A percentile compares a stretch with the other conserved stretches of the same genome.
phyloP scores from a whole-genome alignment of 805 yeast genomes.

The Pichia gijzeniarum region DNA sequence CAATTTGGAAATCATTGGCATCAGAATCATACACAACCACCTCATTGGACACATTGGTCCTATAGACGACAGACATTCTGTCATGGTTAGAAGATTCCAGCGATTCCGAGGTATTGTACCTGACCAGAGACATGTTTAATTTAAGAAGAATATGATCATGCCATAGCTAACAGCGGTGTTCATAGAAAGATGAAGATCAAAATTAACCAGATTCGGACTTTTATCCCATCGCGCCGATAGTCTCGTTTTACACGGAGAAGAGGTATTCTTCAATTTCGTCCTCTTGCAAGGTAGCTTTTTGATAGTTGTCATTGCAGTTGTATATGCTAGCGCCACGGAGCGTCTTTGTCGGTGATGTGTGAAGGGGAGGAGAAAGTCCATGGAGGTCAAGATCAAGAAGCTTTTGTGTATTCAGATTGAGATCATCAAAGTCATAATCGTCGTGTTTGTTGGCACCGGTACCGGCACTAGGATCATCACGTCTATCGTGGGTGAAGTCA shows the following conservation, averaged over 20 bases:
- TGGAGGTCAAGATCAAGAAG: slow-evolving; percentile 7
- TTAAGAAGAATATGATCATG: no score
- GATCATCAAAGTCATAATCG: not conserved
- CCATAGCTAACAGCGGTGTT: no score
- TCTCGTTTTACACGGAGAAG: slow-evolving; percentile 1
- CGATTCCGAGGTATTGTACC: slow-evolving; percentile 11
- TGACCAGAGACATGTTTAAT: slow-evolving; percentile 17
- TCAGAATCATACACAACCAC: slow-evolving; percentile 26
- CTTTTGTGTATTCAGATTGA: slow-evolving; percentile 7
- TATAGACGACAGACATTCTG: slow-evolving; percentile 13
- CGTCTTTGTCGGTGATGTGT: no score
- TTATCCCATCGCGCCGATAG: not conserved
- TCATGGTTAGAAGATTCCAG: not conserved
- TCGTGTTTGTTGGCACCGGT: no score
- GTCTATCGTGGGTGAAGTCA: no score
- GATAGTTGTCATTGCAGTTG: no score
- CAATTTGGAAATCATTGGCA: slow-evolving; percentile 24
- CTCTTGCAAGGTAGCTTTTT: not conserved
- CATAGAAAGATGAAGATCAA: no score
- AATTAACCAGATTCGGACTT: no score
- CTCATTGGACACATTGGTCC: slow-evolving; percentile 22
- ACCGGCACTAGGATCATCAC: no score
- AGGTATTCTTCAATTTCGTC: slow-evolving; percentile 7
- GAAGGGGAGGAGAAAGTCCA: no score
- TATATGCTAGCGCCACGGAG: not conserved